Evolutionary conservation across 768 basidiomycete genomes (phyloP).

Genomic region (Kwoniella bestiolae): DNA sequence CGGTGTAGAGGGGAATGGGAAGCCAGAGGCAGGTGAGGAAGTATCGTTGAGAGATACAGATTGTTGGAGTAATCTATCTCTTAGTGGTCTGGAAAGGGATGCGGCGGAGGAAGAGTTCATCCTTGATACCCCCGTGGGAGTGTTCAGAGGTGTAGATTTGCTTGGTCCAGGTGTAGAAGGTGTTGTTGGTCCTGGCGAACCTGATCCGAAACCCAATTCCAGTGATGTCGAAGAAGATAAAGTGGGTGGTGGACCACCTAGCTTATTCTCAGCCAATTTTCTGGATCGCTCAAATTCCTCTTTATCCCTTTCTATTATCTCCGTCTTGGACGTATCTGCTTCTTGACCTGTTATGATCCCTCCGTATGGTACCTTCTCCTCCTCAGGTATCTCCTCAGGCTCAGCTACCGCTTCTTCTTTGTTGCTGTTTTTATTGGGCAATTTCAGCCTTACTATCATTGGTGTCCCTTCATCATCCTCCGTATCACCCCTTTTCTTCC

Average conservation of each 20-base stretch:
- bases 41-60: conserved; percentile 11
- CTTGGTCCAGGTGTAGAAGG: conserved; percentile 21
- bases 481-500: neutral
- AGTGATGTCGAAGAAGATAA: conserved; percentile 4
- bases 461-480: conserved; percentile 20
- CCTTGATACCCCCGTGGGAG: conserved; percentile 14
- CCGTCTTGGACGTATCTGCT: conserved; percentile 73
- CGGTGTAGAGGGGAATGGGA: conserved; percentile 30
- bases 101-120: conserved; percentile 8
- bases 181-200: conserved; percentile 22
- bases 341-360: conserved; percentile 73
- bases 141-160: conserved; percentile 16
- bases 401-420: conserved; percentile 58
- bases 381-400: conserved; percentile 61
- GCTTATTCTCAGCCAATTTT: conserved; percentile 68
- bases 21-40: conserved; percentile 20
- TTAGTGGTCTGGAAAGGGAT: conserved; percentile 33
- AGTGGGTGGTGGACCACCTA: conserved; percentile 40
- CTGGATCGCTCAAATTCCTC: conserved; percentile 74
- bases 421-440: conserved; percentile 24
- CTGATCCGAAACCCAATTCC: conserved; percentile 7
- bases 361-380: conserved; percentile 74
- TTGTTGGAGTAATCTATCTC: conserved; percentile 47
- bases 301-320: conserved; percentile 67
- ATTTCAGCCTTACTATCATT: conserved; percentile 34